Evolutionary conservation across 257 asterid species (phyloP).

Genomic region (Nicotiana knightiana): DNA sequence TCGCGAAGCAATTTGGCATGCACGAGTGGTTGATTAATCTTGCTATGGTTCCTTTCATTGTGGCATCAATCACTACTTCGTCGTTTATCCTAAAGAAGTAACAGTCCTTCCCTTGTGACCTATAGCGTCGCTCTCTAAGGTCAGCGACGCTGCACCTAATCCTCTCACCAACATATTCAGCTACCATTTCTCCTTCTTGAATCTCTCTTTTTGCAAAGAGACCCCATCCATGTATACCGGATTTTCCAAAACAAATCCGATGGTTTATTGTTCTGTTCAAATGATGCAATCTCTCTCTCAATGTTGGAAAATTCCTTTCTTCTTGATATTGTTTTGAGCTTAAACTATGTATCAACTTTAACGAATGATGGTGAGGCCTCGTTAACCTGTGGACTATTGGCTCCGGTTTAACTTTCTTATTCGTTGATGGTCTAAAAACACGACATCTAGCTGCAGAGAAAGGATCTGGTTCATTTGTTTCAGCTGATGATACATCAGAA

Average conservation of each 20-base stretch:
- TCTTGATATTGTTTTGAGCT: neutral
- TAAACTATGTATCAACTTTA: neutral
- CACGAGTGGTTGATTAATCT: slow-evolving; percentile 11
- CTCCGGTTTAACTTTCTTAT: neutral
- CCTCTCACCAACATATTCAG: slow-evolving; percentile 9
- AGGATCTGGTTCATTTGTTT: neutral
- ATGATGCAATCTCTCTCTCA: slow-evolving; percentile 6
- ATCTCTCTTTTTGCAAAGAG: slow-evolving; percentile 5
- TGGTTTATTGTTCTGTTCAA: neutral
- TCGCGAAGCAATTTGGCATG: slow-evolving; percentile 9
- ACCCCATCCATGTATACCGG: slow-evolving; percentile 14
- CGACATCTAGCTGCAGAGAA: slow-evolving; percentile 7
- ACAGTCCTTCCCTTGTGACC: slow-evolving; percentile 6
- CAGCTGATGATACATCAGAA: neutral
- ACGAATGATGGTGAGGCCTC: neutral
- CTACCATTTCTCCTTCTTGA: slow-evolving; percentile 8
- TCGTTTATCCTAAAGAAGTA: slow-evolving; percentile 11
- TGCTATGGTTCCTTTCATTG: slow-evolving; percentile 7
- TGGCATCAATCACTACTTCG: slow-evolving; percentile 7
- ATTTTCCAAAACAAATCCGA: slow-evolving; percentile 6
- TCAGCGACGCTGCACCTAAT: slow-evolving; percentile 6
- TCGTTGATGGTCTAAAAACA: neutral
- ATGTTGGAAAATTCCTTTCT: neutral
- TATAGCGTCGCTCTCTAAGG: neutral
- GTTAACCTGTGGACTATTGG: neutral